Evolutionary conservation across 1,139 yeast genomes (phyloP).

Genomic region (Saccharomyces hybrid): DNA sequence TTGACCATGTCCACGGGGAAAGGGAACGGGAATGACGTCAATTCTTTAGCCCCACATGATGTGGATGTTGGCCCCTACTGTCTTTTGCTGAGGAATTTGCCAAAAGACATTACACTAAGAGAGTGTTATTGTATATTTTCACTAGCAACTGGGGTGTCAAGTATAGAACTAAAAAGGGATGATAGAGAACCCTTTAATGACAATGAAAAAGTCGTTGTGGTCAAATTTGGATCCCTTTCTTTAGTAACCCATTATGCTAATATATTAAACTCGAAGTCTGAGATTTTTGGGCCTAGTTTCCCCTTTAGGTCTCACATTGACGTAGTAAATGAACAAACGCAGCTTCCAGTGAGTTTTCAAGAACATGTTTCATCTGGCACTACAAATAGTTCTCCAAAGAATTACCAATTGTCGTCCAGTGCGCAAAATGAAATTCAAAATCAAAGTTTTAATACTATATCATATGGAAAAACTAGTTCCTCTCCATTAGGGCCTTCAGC

Average conservation of each 20-base stretch:
- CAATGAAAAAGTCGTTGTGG: conserved; percentile 34
- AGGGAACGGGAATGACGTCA: conserved; percentile 4
- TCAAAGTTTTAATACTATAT: neutral
- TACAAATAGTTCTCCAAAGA: neutral
- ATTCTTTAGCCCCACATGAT: conserved; percentile 1
- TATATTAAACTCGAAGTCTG: conserved; percentile 50
- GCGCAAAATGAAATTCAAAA: neutral
- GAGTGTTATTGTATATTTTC: conserved; percentile 74
- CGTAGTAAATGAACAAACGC: conserved; percentile 32
- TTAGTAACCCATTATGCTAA: conserved; percentile 66
- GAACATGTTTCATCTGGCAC: neutral
- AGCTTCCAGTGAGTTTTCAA: conserved; percentile 2
- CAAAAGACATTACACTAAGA: conserved; percentile 60
- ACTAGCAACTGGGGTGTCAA: conserved; percentile 64
- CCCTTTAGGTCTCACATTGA: conserved; percentile 43
- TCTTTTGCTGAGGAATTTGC: conserved; percentile 46
- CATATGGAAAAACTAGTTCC: neutral
- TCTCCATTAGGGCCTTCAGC: neutral
- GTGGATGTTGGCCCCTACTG: conserved; percentile 15
- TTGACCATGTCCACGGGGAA: conserved; percentile 9
- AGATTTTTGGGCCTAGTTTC: conserved; percentile 52
- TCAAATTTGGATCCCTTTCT: conserved; percentile 53
- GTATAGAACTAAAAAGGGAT: conserved; percentile 42
- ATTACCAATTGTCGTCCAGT: conserved; percentile 6
- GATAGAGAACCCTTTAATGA: neutral